A percentile compares a stretch with the other conserved stretches of the same genome.
Evolutionary conservation across 164 flowering plant species (phyloP).

Genomic region (Nymphaea thermarum): DNA sequence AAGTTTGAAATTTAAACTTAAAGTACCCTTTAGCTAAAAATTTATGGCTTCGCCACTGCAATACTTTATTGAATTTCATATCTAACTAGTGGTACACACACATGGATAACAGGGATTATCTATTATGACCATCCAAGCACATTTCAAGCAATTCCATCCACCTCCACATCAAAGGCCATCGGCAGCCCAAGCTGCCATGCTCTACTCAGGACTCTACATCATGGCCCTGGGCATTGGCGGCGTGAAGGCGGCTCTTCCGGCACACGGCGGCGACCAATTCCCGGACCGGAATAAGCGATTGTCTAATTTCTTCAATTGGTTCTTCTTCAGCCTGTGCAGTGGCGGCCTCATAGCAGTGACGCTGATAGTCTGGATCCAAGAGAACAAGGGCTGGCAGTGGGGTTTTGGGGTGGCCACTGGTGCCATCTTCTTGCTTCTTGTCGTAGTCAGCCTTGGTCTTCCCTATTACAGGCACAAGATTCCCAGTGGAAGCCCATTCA

Average conservation of each 20-base stretch:
- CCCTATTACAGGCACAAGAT: conserved; percentile 7
- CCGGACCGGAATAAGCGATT: conserved; percentile 12
- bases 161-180: conserved; percentile 8
- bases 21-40: no score
- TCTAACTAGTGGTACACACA: no score
- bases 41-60: no score
- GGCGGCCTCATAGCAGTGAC: conserved; percentile 20
- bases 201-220: conserved; percentile 18
- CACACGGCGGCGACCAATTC: conserved; percentile 28
- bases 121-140: not conserved
- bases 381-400: conserved; percentile 23
- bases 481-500: conserved; percentile 14
- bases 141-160: not conserved
- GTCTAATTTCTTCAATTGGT: conserved; percentile 22
- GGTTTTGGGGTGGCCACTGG: conserved; percentile 7
- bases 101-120: not conserved
- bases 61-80: no score
- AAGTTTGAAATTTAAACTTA: no score
- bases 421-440: conserved; percentile 10
- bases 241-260: conserved; percentile 16
- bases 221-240: conserved; percentile 22
- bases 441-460: conserved; percentile 10
- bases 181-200: conserved; percentile 9
- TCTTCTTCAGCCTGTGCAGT: conserved; percentile 13
- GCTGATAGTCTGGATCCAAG: conserved; percentile 21